A percentile compares a stretch with the other conserved stretches of the same genome.
phyloP scores from a whole-genome alignment of 2,329 filamentous ascomycete species.

The Botryotinia calthae region DNA sequence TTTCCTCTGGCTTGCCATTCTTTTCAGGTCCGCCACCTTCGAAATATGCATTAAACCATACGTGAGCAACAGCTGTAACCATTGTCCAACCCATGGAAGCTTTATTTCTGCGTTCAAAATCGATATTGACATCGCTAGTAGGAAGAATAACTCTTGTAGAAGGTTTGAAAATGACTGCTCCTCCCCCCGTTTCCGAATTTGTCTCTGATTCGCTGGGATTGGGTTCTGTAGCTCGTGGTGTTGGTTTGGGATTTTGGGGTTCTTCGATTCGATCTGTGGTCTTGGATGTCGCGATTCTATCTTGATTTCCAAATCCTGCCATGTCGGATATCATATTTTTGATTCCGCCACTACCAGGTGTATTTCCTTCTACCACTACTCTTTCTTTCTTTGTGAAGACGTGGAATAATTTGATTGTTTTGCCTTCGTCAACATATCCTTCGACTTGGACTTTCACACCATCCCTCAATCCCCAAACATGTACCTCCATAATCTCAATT shows the following conservation, averaged over 20 bases:
- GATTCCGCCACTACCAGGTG: constrained; percentile 50
- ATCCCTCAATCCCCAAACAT: constrained; percentile 82
- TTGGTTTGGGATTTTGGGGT: background rate
- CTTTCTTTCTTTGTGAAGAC: constrained; percentile 74
- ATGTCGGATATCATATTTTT: constrained; percentile 55
- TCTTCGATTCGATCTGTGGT: constrained; percentile 24
- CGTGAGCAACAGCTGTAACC: constrained; percentile 89
- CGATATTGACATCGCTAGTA: constrained; percentile 85
- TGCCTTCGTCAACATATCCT: constrained; percentile 85
- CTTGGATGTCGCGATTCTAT: constrained; percentile 26
- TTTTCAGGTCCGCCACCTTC: constrained; percentile 76
- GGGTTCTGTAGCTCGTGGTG: background rate
- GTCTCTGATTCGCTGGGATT: constrained; percentile 12
- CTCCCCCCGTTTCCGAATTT: constrained; percentile 56
- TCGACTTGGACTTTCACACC: constrained; percentile 86
- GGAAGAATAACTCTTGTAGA: constrained; percentile 65
- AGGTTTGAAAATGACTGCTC: constrained; percentile 77
- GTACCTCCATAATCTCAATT: constrained; percentile 83
- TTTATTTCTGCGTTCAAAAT: constrained; percentile 82
- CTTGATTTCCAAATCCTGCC: constrained; percentile 41
- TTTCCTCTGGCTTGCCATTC: constrained; percentile 62
- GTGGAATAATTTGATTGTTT: constrained; percentile 79
- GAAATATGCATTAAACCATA: constrained; percentile 96
- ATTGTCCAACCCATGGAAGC: constrained; percentile 77
- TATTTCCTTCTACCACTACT: constrained; percentile 59